Base-by-base conservation (phyloP, 371 early-diverging fungal genomes). In the Mortierella sp. region DNA sequence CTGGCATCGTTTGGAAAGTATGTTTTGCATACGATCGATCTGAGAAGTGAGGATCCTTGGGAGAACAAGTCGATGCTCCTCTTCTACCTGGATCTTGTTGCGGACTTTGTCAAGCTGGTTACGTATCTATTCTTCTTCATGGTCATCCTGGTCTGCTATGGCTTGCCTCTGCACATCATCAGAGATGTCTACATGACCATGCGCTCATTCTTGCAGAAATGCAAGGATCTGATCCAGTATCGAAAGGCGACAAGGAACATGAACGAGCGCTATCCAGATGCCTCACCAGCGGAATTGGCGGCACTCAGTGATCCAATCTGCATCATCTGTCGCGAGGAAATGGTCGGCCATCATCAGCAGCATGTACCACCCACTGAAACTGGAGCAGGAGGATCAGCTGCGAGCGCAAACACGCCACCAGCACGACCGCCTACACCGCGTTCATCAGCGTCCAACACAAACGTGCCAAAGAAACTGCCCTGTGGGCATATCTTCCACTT, bases 401-500 rank as follows among this genome's bases (percentile, higher is more conserved):
- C 19, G 12, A 56, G 50, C 14, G 39, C 60, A 17, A 30, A 41
- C 17, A 23, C 57, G 17, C 53, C 28, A 48, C 24, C 50, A 41
- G 27, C 70, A 30, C 60, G 34, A 43, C 65, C 64, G 9, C 67
- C 48, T 30, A 64, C 60, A 30, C 76, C 69, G 31, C 76, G 68
- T 26, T 58, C 79, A 27, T 65, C 78, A 59, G 76, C 73, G 27
- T 57, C 72, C 32, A 51, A 81, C 52, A 80, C 84, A 41, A 89
- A 91, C 72, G 88, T 89, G 3, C 95, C 98, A 6, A 99, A 99
- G 80, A 95, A 93, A 54, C 84, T 99, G 19, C 93, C 93, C 8
- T 99, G 99, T 80, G 95, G 97, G 0, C 99, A 99, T 72, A 89
- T 97, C 12, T 99, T 99, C 80, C 99, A 99, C 81, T 92, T 97